These are phyloP conservation scores for Gracilariopsis chorda DNA, from an alignment of 23 red algal genomes.

Conservation along the genomic window DNA sequence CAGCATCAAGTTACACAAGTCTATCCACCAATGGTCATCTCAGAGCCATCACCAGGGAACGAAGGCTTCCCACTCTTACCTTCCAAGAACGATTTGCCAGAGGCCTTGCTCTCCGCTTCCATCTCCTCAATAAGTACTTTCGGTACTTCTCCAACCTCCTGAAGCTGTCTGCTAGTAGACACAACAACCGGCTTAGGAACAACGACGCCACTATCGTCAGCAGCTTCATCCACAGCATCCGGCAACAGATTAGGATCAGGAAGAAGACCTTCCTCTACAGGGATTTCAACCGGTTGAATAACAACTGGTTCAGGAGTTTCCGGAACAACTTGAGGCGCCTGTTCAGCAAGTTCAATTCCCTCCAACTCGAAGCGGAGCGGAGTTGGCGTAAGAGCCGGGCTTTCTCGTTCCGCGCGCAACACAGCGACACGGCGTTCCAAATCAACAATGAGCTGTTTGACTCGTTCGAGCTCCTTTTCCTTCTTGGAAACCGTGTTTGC, in stretches of 20 bases:
- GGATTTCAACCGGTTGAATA: not conserved
- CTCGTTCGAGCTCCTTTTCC: conserved; percentile 53
- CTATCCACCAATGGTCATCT: conserved; percentile 65
- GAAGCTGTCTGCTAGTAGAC: conserved; percentile 8
- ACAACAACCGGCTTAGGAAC: conserved; percentile 3
- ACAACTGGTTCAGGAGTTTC: not conserved
- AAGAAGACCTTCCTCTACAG: not conserved
- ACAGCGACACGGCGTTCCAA: conserved; percentile 42
- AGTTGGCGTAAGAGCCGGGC: conserved; percentile 23
- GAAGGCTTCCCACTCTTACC: conserved; percentile 10
- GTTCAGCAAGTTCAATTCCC: conserved; percentile 18
- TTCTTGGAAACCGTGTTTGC: conserved; percentile 28
- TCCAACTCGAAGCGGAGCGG: not conserved
- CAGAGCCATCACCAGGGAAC: conserved; percentile 72
- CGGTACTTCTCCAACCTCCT: conserved; percentile 12
- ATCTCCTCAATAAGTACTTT: conserved; percentile 64
- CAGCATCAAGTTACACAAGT: not conserved
- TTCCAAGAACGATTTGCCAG: conserved; percentile 9
- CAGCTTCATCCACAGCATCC: not conserved
- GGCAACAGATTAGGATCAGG: not conserved
- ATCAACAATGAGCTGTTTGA: conserved; percentile 68
- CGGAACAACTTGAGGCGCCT: not conserved
- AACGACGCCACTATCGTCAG: conserved; percentile 26
- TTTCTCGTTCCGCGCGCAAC: conserved; percentile 17
- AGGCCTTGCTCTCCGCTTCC: conserved; percentile 50